A percentile compares a stretch with the other conserved stretches of the same genome.
Conservation (phyloP, 805 yeast genomes). For the Tetrapisispora iriomotensis region DNA sequence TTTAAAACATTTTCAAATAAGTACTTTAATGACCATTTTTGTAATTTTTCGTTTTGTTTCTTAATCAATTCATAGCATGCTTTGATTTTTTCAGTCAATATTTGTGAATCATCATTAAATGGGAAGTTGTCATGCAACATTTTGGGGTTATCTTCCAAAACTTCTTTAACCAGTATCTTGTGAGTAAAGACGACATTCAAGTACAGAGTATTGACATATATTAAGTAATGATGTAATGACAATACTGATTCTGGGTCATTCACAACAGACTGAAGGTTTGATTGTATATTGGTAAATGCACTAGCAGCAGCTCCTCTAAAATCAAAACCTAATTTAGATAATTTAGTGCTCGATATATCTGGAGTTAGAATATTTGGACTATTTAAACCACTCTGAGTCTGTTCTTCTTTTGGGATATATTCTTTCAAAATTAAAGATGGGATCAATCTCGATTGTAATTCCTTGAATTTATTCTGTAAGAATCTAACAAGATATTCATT, state of each 20-base stretch:
- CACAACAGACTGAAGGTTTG: slow-evolving; percentile 26
- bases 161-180: slow-evolving; percentile 35
- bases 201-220: slow-evolving; percentile 65
- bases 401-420: slow-evolving; percentile 14
- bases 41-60: slow-evolving; percentile 24
- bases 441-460: slow-evolving; percentile 19
- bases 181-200: slow-evolving; percentile 49
- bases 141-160: slow-evolving; percentile 25
- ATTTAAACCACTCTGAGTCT: background rate
- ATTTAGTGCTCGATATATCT: slow-evolving; percentile 11
- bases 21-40: slow-evolving; percentile 34
- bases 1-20: slow-evolving; percentile 31
- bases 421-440: slow-evolving; percentile 15
- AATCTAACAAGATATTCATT: slow-evolving; percentile 25
- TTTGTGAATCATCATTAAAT: slow-evolving; percentile 29
- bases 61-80: slow-evolving; percentile 18
- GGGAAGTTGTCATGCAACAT: slow-evolving; percentile 31
- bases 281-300: slow-evolving; percentile 33
- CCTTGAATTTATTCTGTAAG: slow-evolving; percentile 21
- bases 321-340: slow-evolving; percentile 24
- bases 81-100: slow-evolving; percentile 20
- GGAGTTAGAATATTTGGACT: slow-evolving; percentile 1
- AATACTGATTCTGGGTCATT: slow-evolving; percentile 24
- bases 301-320: slow-evolving; percentile 32
- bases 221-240: slow-evolving; percentile 48